Base-by-base conservation (phyloP, 305 asterid genomes). In the Fraxinus dipetala region DNA sequence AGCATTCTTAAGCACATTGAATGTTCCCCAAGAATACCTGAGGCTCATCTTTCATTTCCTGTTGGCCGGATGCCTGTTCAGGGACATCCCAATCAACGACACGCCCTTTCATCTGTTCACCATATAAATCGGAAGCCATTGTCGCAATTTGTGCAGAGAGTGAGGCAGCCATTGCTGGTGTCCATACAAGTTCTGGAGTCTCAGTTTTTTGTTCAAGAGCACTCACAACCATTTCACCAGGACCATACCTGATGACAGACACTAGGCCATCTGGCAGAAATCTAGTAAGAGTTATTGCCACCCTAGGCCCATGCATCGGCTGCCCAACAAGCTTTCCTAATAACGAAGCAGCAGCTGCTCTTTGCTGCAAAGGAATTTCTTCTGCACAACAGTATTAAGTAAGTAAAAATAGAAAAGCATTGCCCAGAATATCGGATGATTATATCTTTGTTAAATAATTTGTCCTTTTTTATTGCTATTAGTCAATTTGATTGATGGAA, bases 221-320 rank as follows among this genome's bases (percentile, higher is more conserved):
- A 92, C 80, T 85, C 80, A 96, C 96, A 91, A 93, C 98, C 9
- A 98, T 94, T 92, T 96, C 99, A 84, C 99, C 99, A 87, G 99
- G 99, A 77, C 99, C 99, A 85, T 96, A 98, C 91, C 93, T 90
- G 85, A 96, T 94, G 77, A 93, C 79, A 74, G 99, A 94, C 81
- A 96, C 97, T 77, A 96, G 91, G 84, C 99, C 99, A 89, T 96
- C 98, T 38, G 99, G 99, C 78, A 96, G 91, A 91, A 96, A 96
- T 86, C 99, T 89, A 8, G 98, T 94, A 81, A 96, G 91, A 72
- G 98, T 91, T 83, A 96, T 94, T 43, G 97, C 98, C 77, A 96
- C 99, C 90, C 99, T 91, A 70, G 99, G 99, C 73, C 99, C 99
- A 91, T 96, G 99, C 98, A 96, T 96, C 69, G 96, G 93, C 92